Conservation (phyloP, 495 filamentous ascomycete species). For the Penicillium pancosmium region DNA sequence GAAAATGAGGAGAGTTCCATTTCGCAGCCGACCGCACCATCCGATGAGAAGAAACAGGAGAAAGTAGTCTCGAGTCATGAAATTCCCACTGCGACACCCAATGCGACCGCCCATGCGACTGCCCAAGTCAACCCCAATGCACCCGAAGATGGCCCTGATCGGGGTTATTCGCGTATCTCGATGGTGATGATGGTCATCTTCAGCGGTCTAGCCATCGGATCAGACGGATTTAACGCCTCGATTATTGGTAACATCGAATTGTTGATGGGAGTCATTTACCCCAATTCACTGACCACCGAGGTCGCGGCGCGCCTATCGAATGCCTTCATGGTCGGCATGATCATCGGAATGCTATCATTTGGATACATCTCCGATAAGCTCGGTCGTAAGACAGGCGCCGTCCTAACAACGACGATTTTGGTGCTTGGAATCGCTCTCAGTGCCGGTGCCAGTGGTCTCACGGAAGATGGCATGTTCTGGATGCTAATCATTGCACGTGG, state of each 20-base stretch:
- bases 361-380: constrained; percentile 39
- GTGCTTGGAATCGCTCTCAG: constrained; percentile 32
- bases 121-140: constrained; percentile 7
- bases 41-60: not conserved
- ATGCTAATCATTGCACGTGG: constrained; percentile 32
- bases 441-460: constrained; percentile 29
- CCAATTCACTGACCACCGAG: constrained; percentile 24
- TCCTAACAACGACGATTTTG: constrained; percentile 39
- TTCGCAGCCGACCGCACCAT: not conserved
- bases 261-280: constrained; percentile 32
- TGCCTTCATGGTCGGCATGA: constrained; percentile 35
- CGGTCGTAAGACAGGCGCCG: constrained; percentile 36
- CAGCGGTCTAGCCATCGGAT: constrained; percentile 32
- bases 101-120: not conserved
- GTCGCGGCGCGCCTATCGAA: constrained; percentile 28
- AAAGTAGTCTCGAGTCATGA: constrained; percentile 2
- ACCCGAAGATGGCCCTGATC: not conserved
- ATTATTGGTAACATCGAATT: constrained; percentile 35
- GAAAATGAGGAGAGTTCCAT: not conserved
- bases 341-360: constrained; percentile 45
- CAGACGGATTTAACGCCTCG: constrained; percentile 33
- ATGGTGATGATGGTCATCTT: constrained; percentile 33
- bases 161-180: constrained; percentile 24
- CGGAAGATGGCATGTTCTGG: constrained; percentile 33
- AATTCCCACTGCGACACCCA: not conserved